Evolutionary conservation across 176 grass and related monocot species (phyloP).

Genomic region (Poa annua): DNA sequence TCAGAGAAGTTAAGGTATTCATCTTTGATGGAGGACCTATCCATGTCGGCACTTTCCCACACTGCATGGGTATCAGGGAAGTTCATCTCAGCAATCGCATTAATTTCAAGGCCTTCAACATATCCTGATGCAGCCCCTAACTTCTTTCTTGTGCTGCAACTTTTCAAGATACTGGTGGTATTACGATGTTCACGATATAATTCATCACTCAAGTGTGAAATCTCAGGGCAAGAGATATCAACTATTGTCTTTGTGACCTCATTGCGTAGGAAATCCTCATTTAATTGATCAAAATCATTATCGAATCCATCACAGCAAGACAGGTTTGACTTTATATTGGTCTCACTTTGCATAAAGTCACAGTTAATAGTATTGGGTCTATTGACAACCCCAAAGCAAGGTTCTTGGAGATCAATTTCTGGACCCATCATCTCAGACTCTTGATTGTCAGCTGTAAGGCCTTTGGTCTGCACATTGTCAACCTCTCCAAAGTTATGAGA

Average conservation of each 20-base stretch:
- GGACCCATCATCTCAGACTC: constrained; percentile 37
- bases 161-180: constrained; percentile 46
- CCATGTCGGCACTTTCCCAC: constrained; percentile 38
- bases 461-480: constrained; percentile 38
- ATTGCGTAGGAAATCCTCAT: constrained; percentile 44
- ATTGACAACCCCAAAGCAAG: constrained; percentile 41
- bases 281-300: constrained; percentile 46
- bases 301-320: constrained; percentile 44
- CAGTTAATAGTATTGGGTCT: constrained; percentile 45
- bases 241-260: constrained; percentile 27
- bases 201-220: constrained; percentile 41
- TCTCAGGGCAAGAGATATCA: constrained; percentile 48
- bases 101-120: constrained; percentile 36
- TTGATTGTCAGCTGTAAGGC: constrained; percentile 27
- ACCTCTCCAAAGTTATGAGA: constrained; percentile 41
- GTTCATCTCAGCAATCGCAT: constrained; percentile 39
- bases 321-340: constrained; percentile 26
- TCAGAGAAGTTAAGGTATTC: constrained; percentile 41
- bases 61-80: constrained; percentile 38
- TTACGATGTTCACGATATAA: constrained; percentile 49
- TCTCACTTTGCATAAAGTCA: constrained; percentile 53
- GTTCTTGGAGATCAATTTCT: constrained; percentile 45
- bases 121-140: constrained; percentile 34
- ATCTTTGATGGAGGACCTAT: constrained; percentile 46
- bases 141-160: constrained; percentile 41